Base-by-base conservation (phyloP, 1,284 basidiomycete genomes). In the Meira miltonrushii region DNA sequence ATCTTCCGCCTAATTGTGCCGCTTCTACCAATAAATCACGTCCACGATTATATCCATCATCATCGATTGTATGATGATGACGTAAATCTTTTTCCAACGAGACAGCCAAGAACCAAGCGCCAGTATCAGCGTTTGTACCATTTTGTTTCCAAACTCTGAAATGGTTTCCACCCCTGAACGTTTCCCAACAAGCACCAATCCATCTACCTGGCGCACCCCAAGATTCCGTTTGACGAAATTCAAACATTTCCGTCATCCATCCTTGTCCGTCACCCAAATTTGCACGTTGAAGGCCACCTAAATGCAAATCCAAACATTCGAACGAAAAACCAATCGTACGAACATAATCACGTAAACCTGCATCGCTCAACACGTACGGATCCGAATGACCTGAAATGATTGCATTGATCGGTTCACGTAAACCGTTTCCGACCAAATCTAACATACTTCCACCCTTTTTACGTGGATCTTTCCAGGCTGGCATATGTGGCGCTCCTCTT, bases 381-480 rank as follows among this genome's bases (percentile, higher is more conserved):
- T 92, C 89, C 1, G 91, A 94, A 47, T 86, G 82, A 23, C 83
- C 88, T n/a, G 88, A 87, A 37, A 96, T 80, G 73, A 96, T 90
- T 57, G 85, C 83, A 68, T 97, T 96, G 58, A 96, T 80, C 2
- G 92, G 93, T 80, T 96, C 93, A 43, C 90, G 89, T 56, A 89
- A 84, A 8, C 90, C 89, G 86, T 17, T 90, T 87, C 39, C 81
- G 74, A 56, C 84, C 81, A 23, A 88, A 83, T 74, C 54, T 11
- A 56, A 33, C 33, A 53, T 53, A 33, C 38, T 39, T 12, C 50
- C 50, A 3, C 50, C 50, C 6, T 39, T 39, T 5, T 39, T 19
- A 8, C 50, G 17, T 23, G 50, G 50, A 25, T 53, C 50, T 38
- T 17, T 39, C 19, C 28, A 53, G 13, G 6, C 50, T 21, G 55